Conservation (phyloP, 169 alveolate species). For the Plasmodium cynomolgi region DNA sequence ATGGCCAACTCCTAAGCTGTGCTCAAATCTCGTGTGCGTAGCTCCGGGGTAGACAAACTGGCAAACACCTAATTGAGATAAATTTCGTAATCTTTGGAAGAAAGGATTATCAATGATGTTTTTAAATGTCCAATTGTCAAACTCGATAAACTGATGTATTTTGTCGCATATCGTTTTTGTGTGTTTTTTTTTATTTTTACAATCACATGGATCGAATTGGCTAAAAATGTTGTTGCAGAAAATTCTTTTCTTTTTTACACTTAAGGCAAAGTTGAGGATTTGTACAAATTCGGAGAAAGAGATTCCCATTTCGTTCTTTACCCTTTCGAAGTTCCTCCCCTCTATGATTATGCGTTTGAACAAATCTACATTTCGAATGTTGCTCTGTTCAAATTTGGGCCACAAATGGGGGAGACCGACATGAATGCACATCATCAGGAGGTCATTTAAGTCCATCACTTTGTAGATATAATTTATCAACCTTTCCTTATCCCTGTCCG, state of each 20-base stretch:
- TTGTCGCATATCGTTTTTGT: conserved; percentile 70
- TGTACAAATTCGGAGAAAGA: conserved; percentile 51
- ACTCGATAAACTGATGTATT: conserved; percentile 78
- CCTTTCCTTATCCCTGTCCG: conserved; percentile 48
- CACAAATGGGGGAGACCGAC: conserved; percentile 24
- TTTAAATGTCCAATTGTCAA: conserved; percentile 79
- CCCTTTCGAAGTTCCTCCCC: conserved; percentile 25
- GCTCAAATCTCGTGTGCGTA: conserved; percentile 92
- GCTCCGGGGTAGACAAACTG: conserved; percentile 92
- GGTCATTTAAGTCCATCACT: conserved; percentile 40
- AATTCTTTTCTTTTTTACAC: conserved; percentile 58
- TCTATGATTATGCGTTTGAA: conserved; percentile 28
- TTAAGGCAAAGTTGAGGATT: conserved; percentile 25
- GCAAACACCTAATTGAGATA: conserved; percentile 89
- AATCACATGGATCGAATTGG: conserved; percentile 3
- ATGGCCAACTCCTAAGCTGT: conserved; percentile 91
- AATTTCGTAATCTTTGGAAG: conserved; percentile 90
- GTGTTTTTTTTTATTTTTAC: conserved; percentile 13
- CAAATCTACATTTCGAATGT: conserved; percentile 16
- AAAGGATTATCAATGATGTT: conserved; percentile 89
- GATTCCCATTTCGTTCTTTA: conserved; percentile 53
- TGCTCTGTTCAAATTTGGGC: conserved; percentile 42
- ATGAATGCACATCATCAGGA: conserved; percentile 51
- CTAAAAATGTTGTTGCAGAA: conserved; percentile 61
- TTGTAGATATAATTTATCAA: conserved; percentile 33